Conservation (phyloP, 371 early-diverging fungal species). For the Catenaria anguillulae region DNA sequence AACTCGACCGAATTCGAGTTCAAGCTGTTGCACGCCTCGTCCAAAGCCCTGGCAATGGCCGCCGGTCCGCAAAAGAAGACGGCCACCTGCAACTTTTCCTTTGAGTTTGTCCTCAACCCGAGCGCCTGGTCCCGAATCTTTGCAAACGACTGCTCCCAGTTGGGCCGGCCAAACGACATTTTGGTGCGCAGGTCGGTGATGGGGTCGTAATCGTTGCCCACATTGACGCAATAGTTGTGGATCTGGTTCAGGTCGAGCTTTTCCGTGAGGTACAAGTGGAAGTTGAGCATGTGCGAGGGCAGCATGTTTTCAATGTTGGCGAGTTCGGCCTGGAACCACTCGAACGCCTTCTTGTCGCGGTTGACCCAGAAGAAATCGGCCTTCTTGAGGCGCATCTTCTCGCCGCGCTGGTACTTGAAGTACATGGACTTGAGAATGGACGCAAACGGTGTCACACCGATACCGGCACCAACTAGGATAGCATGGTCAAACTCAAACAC, state of each 20-base stretch:
- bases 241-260: too few species aligned
- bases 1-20: constrained; percentile 26
- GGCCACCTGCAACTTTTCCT: constrained; percentile 24
- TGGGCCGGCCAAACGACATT: constrained; percentile 24
- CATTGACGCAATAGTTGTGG: constrained; percentile 21
- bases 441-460: constrained; percentile 64
- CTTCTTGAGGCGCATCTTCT: too few species aligned
- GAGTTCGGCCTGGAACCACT: too few species aligned
- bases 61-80: constrained; percentile 56
- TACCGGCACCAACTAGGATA: constrained; percentile 64
- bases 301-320: constrained; percentile 16
- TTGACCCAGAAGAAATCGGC: too few species aligned
- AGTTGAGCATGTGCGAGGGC: too few species aligned
- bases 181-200: too few species aligned
- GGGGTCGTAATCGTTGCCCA: constrained; percentile 12
- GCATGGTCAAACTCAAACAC: constrained; percentile 67
- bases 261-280: too few species aligned
- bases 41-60: constrained; percentile 23
- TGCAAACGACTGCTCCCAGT: too few species aligned
- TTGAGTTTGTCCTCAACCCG: constrained; percentile 15
- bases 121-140: constrained; percentile 20
- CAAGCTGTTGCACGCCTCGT: constrained; percentile 17
- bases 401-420: too few species aligned
- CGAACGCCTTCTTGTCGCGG: too few species aligned
- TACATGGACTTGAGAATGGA: constrained; percentile 50